Evolutionary conservation across 352 stramenopile species (phyloP).

Genomic region (Thalassiosira mediterranea): DNA sequence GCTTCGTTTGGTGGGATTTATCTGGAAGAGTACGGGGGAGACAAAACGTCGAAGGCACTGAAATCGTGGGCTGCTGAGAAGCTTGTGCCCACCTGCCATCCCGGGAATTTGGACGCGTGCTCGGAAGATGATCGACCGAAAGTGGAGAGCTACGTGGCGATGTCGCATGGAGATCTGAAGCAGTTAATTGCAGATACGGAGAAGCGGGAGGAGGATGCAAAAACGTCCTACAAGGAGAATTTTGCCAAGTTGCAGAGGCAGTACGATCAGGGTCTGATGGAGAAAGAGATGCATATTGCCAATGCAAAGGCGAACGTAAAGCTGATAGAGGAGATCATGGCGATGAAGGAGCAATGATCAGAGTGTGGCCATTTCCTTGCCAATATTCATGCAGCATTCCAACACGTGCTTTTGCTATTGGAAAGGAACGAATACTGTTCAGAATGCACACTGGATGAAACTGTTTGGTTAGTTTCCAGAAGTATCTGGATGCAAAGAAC

Average conservation of each 20-base stretch:
- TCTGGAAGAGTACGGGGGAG: slow-evolving; percentile 58
- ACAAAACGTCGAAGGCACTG: slow-evolving; percentile 56
- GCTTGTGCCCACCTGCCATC: slow-evolving; percentile 58
- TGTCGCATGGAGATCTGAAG: slow-evolving; percentile 59
- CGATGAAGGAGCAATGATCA: not conserved
- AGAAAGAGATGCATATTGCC: slow-evolving; percentile 34
- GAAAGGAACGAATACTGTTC: too few relatives aligned
- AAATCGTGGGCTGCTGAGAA: slow-evolving; percentile 53
- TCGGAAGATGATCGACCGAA: slow-evolving; percentile 34
- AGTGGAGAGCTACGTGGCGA: slow-evolving; percentile 63
- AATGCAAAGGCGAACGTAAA: slow-evolving; percentile 28
- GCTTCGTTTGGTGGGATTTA: slow-evolving; percentile 51
- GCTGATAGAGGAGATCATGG: slow-evolving; percentile 45
- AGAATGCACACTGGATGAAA: too few relatives aligned
- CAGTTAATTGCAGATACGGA: slow-evolving; percentile 6
- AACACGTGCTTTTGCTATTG: too few relatives aligned
- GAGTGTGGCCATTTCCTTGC: too few relatives aligned
- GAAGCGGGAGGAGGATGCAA: slow-evolving; percentile 2
- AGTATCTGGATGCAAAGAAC: too few relatives aligned
- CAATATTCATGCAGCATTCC: too few relatives aligned
- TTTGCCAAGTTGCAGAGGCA: slow-evolving; percentile 38
- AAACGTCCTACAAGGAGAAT: slow-evolving; percentile 24
- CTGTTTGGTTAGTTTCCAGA: too few relatives aligned
- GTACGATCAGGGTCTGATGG: slow-evolving; percentile 27
- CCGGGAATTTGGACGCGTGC: slow-evolving; percentile 61